Percentiles rank a stretch among this genome's conserved stretches.
These are phyloP conservation scores for Colletotrichum gloeosporioides DNA, from an alignment of 2,329 filamentous ascomycete genomes.

Conservation along the genomic window DNA sequence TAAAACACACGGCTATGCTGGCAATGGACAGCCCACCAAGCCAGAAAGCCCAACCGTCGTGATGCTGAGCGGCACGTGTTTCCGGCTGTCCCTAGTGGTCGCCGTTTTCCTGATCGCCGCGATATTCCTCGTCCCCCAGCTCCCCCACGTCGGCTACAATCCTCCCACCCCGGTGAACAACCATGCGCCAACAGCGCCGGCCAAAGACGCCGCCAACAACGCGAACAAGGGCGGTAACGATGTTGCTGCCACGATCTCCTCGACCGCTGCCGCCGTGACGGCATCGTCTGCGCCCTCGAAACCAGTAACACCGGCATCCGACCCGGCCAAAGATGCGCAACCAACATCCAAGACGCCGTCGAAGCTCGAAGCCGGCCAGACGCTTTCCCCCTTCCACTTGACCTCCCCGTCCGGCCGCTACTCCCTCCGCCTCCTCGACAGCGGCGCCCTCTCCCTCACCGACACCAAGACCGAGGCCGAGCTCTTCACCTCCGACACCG, in stretches of 20 bases:
- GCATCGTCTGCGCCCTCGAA: background rate
- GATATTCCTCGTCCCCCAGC: slow-evolving; percentile 16
- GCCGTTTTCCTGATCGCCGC: slow-evolving; percentile 19
- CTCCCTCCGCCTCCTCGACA: slow-evolving; percentile 15
- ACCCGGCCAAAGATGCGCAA: background rate
- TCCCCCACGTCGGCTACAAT: slow-evolving; percentile 1
- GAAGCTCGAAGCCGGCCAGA: slow-evolving; percentile 10
- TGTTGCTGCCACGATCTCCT: background rate
- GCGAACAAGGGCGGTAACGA: background rate
- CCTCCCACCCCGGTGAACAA: background rate
- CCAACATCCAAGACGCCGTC: background rate
- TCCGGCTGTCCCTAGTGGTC: slow-evolving; percentile 7
- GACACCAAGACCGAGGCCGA: slow-evolving; percentile 17
- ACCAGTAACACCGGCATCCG: background rate
- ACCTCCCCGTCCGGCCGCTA: slow-evolving; percentile 19
- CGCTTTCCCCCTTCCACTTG: slow-evolving; percentile 16
- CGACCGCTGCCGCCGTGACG: background rate
- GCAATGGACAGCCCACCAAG: background rate
- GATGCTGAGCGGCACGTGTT: slow-evolving; percentile 12
- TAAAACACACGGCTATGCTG: background rate
- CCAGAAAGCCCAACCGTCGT: background rate
- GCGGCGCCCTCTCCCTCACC: slow-evolving; percentile 21
- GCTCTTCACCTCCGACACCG: slow-evolving; percentile 24
- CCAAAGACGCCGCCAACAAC: background rate
- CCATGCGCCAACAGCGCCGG: background rate